These are phyloP conservation scores for Fennellomyces sp. DNA, from an alignment of 371 early-diverging fungal species.

Conservation along the genomic window DNA sequence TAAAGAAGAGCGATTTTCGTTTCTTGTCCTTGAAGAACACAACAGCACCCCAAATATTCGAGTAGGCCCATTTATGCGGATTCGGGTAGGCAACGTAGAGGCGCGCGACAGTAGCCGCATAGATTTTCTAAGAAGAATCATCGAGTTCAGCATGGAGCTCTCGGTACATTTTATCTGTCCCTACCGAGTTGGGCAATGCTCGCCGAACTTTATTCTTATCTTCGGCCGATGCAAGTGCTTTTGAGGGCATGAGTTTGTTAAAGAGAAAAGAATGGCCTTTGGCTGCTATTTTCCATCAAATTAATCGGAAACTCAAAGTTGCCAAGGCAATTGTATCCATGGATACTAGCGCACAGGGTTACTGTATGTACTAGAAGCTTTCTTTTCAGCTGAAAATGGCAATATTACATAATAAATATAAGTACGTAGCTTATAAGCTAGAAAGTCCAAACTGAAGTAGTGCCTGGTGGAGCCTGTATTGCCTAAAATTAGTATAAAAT, in stretches of 20 bases:
- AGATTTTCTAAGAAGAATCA: slow-evolving; percentile 90
- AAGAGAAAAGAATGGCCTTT: neutral
- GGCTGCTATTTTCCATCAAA: too few species aligned
- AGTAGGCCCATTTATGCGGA: slow-evolving; percentile 74
- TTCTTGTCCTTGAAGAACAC: slow-evolving; percentile 71
- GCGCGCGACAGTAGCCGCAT: slow-evolving; percentile 83
- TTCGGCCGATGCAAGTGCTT: slow-evolving; percentile 47
- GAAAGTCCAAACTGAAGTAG: slow-evolving; percentile 6
- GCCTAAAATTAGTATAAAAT: neutral
- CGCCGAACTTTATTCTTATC: slow-evolving; percentile 54
- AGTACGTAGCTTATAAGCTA: neutral
- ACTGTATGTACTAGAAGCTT: neutral
- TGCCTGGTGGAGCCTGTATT: neutral
- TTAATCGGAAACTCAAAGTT: neutral
- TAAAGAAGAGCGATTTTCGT: slow-evolving; percentile 66
- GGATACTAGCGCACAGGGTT: neutral
- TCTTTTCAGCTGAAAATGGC: too few species aligned
- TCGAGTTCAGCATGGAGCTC: too few species aligned
- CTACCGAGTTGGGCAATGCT: slow-evolving; percentile 49
- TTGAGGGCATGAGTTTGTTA: slow-evolving; percentile 38
- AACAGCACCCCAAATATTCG: slow-evolving; percentile 81
- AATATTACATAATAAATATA: neutral
- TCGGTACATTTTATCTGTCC: too few species aligned
- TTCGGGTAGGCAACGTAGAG: slow-evolving; percentile 83
- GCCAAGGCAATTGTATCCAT: neutral